Conservation (phyloP, 176 grass and related monocot genomes). For the Aegilops umbellulata region DNA sequence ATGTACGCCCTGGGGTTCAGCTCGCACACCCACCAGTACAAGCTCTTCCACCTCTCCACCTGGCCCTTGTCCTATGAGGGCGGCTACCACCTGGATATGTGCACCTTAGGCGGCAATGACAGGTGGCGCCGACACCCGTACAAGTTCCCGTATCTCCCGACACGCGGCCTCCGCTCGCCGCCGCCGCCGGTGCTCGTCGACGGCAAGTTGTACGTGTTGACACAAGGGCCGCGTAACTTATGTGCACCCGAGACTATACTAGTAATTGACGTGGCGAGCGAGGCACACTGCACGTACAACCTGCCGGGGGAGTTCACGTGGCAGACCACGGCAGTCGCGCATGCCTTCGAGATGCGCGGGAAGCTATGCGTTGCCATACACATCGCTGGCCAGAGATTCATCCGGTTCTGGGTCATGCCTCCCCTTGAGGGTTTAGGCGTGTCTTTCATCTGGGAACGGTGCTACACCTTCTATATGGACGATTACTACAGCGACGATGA, state of each 20-base stretch:
- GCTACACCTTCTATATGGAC: background rate
- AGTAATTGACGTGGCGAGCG: background rate
- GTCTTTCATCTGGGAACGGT: background rate
- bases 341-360: background rate
- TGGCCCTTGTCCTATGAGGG: too few relatives aligned
- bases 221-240: background rate
- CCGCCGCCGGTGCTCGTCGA: background rate
- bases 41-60: too few relatives aligned
- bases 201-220: background rate
- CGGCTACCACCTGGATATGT: too few relatives aligned
- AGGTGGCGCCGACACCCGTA: background rate
- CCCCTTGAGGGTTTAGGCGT: background rate
- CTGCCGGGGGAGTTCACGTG: background rate
- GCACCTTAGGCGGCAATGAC: too few relatives aligned
- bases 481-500: too few relatives aligned
- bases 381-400: background rate
- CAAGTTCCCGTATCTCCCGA: background rate
- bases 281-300: background rate
- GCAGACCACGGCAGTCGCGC: accelerated
- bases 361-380: background rate
- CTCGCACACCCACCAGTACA: too few relatives aligned
- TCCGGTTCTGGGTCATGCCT: background rate
- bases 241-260: background rate
- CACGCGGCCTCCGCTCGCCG: background rate
- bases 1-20: too few relatives aligned